Evolutionary conservation across 495 filamentous ascomycete species (phyloP).

Genomic region (Pseudoneurospora amorphoporcata): DNA sequence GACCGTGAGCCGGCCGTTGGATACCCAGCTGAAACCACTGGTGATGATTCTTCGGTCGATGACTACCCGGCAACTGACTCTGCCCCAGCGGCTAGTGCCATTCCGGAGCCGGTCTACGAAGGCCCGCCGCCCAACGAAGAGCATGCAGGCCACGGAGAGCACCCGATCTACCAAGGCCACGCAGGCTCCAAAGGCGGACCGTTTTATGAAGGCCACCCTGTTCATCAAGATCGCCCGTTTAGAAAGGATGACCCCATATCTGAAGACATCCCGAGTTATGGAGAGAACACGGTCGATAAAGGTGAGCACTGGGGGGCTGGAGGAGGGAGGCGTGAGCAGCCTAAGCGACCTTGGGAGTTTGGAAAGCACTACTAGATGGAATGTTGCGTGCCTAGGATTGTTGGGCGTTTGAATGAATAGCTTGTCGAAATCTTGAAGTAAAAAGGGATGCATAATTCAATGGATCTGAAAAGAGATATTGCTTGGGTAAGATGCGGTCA

Average conservation of each 20-base stretch:
- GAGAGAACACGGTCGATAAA: neutral
- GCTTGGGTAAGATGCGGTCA: neutral
- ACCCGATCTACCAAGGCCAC: too few relatives aligned
- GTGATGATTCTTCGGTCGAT: too few relatives aligned
- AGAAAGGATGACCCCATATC: neutral
- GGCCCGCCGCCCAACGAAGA: too few relatives aligned
- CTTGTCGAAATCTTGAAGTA: neutral
- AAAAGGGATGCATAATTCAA: neutral
- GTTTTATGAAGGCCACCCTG: too few relatives aligned
- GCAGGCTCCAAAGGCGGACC: too few relatives aligned
- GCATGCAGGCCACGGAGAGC: too few relatives aligned
- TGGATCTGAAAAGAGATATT: neutral
- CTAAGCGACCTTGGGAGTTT: neutral
- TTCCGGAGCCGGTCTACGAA: too few relatives aligned
- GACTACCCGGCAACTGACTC: too few relatives aligned
- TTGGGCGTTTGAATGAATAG: neutral
- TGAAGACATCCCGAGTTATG: neutral
- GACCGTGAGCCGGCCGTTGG: too few relatives aligned
- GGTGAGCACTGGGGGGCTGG: neutral
- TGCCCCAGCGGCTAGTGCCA: too few relatives aligned
- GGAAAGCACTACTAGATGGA: neutral
- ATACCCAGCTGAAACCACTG: too few relatives aligned
- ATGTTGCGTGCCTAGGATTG: neutral
- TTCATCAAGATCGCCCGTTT: neutral
- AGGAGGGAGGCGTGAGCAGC: neutral